Conservation (phyloP, 495 filamentous ascomycete genomes). For the Peziza echinospora region DNA sequence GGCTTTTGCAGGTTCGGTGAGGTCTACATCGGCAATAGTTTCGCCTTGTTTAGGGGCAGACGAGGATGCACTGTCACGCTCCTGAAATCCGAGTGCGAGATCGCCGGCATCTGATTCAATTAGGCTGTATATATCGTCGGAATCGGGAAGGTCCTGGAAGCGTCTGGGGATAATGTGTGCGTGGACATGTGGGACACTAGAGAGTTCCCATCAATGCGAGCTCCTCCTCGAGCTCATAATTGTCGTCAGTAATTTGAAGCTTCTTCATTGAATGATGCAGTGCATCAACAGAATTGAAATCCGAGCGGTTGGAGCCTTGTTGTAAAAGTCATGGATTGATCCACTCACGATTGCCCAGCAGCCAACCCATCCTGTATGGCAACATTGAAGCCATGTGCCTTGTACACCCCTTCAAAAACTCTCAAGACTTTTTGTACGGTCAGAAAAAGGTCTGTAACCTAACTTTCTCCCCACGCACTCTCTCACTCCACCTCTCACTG, state of each 20-base stretch:
- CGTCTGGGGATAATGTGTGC: constrained; percentile 76
- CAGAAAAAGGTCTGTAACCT: constrained; percentile 56
- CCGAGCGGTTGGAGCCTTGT: too few species aligned
- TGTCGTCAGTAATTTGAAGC: not conserved
- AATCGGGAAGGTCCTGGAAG: constrained; percentile 26
- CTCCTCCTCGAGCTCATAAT: not conserved
- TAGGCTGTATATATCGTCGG: constrained; percentile 48
- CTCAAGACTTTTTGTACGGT: constrained; percentile 50
- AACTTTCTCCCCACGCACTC: not conserved
- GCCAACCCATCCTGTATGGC: constrained; percentile 77
- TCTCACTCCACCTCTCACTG: too few species aligned
- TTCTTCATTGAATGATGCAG: not conserved
- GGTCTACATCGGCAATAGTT: not conserved
- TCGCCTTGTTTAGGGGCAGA: constrained; percentile 3
- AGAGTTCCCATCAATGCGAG: too few species aligned
- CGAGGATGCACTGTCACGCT: constrained; percentile 7
- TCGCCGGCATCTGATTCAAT: constrained; percentile 74
- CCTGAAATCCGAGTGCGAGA: constrained; percentile 40
- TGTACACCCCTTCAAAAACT: constrained; percentile 17
- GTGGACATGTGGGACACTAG: constrained; percentile 78
- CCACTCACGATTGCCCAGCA: constrained; percentile 52
- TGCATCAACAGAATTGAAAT: too few species aligned
- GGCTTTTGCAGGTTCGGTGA: constrained; percentile 1
- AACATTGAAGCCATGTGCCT: constrained; percentile 54
- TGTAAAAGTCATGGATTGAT: too few species aligned